Percentiles rank a stretch among this genome's conserved stretches.
Conservation (phyloP, 2,329 filamentous ascomycete genomes). For the Pseudogymnoascus sp. region DNA sequence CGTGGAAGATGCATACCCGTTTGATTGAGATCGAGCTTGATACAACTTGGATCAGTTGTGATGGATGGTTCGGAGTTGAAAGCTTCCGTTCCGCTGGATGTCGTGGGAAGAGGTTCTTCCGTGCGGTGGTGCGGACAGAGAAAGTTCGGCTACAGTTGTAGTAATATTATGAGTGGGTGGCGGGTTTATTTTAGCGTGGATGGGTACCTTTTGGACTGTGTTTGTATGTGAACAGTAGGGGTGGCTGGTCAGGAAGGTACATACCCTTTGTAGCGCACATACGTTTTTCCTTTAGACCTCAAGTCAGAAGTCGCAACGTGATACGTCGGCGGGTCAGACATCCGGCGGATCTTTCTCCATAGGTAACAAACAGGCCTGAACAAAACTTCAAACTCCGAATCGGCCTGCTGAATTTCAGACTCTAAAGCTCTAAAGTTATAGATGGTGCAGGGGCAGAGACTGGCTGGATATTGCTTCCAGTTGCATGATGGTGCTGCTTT, state of each 20-base stretch:
- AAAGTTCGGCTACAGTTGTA: background rate
- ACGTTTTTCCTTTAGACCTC: background rate
- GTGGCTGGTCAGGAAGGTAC: background rate
- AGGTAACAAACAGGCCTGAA: background rate
- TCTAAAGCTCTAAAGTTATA: background rate
- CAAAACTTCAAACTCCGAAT: background rate
- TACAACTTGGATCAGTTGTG: slow-evolving; percentile 1
- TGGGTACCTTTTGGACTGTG: background rate
- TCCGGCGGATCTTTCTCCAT: background rate
- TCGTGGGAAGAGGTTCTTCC: slow-evolving; percentile 9
- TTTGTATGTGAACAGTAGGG: slow-evolving; percentile 1
- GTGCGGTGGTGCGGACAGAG: background rate
- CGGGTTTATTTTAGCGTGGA: background rate
- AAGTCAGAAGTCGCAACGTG: background rate
- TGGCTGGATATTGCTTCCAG: background rate
- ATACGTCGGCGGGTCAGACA: background rate
- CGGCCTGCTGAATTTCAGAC: background rate
- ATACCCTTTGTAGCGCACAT: background rate
- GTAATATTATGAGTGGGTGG: slow-evolving; percentile 3
- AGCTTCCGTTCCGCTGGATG: slow-evolving; percentile 8
- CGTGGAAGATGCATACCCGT: background rate
- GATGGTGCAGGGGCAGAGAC: background rate
- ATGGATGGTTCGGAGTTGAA: slow-evolving; percentile 8
- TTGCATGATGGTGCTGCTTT: background rate
- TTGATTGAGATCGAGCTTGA: slow-evolving; percentile 1